Evolutionary conservation across 495 filamentous ascomycete genomes (phyloP), one percentile per base, ranked within the genome.

Genomic region (Corynascus novoguineensis): DNA sequence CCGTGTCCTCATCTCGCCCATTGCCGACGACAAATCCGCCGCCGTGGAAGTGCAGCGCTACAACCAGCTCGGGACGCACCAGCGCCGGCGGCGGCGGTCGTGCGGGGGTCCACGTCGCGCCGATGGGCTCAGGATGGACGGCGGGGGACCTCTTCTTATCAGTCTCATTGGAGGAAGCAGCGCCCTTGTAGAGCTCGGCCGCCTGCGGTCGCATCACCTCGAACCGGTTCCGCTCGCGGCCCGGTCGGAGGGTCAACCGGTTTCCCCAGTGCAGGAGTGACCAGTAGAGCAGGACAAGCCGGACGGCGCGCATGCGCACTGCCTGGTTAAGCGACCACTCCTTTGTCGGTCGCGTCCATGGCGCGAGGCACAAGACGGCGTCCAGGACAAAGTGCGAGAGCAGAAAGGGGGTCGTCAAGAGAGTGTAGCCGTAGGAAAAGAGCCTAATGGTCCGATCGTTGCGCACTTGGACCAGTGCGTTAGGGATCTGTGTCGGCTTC

Each of bases 31-130:
- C 71, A 58, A 68, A 82, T 11, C 71, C 76, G 25, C 79, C 79
- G 45, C 78, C 77, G 59, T 81, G 79, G 53, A 81, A 68, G 58
- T 81, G 76, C 21, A 82, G 68, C 4, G 75, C 61, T n/a, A 81
- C 63, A 7, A 29, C 50, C 15, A 41, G 41, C 32, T 11, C 15
- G 19, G 12, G n/a, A 6, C 4, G 45, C 27, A 21, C 37, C 37
- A 53, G 50, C 0, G 37, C 22, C 8, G 50, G 50, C 2, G 50
- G 37, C 3, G 50, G 50, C 24, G 50, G 50, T 17, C 27, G 34
- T 8, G 50, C 51, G 7, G 64, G 64, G 14, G 62, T 64, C 64
- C 64, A 66, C 8, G 59, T 62, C 5, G 55, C 49, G 22, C 64
- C 59, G 27, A 66, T 50, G 5, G 31, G n/a, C 8, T 31, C 24